These are phyloP conservation scores for Knoxdaviesia proteae DNA, from an alignment of 2,329 filamentous ascomycete genomes.

Conservation along the genomic window DNA sequence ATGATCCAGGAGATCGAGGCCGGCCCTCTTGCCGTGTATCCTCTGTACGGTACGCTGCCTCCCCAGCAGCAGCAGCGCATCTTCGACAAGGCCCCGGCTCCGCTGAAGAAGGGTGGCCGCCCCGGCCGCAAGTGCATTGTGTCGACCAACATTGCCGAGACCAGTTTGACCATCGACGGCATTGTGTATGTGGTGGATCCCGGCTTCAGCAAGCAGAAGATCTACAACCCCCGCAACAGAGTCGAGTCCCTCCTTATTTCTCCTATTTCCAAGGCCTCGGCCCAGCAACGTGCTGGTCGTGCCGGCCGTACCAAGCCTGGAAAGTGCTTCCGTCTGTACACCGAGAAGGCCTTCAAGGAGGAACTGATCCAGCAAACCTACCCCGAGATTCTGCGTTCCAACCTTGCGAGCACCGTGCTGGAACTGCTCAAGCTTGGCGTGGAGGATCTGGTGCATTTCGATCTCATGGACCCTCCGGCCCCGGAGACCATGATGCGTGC, in stretches of 20 bases:
- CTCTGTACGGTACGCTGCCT: constrained; percentile 82
- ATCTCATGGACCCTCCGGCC: constrained; percentile 94
- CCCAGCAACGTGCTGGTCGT: constrained; percentile 94
- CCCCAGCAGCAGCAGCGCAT: constrained; percentile 88
- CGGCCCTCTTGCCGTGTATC: constrained; percentile 76
- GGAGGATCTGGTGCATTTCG: constrained; percentile 90
- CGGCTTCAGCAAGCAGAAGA: constrained; percentile 97
- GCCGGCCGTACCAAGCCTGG: constrained; percentile 94
- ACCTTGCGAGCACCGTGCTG: constrained; percentile 81
- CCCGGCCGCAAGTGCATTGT: constrained; percentile 90
- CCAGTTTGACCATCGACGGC: constrained; percentile 89
- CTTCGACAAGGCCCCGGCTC: constrained; percentile 68
- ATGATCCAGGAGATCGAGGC: constrained; percentile 79
- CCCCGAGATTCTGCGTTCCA: constrained; percentile 85
- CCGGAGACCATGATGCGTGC: constrained; percentile 98
- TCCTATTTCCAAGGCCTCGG: constrained; percentile 92
- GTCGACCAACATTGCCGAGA: constrained; percentile 95
- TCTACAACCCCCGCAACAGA: constrained; percentile 91
- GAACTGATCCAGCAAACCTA: constrained; percentile 96
- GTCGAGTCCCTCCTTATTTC: constrained; percentile 96
- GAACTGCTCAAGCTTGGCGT: constrained; percentile 96
- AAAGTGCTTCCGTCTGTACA: constrained; percentile 96
- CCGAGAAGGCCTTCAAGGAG: constrained; percentile 88
- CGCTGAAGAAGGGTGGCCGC: constrained; percentile 52
- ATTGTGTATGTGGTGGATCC: constrained; percentile 99